A percentile compares a stretch with the other conserved stretches of the same genome.
Evolutionary conservation across 805 yeast species (phyloP).

Genomic region (Nakazawaea ambrosiae): DNA sequence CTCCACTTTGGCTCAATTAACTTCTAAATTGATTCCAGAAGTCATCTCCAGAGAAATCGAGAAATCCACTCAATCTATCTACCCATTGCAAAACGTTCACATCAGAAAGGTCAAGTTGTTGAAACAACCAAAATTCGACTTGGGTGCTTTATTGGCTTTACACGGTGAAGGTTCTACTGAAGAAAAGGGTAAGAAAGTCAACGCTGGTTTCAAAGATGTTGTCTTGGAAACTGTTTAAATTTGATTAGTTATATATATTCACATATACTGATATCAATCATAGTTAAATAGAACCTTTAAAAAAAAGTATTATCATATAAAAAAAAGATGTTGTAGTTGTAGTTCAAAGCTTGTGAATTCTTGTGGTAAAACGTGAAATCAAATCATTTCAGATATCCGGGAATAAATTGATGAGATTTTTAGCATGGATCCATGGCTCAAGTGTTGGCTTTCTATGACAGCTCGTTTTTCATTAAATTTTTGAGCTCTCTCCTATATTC

Average conservation of each 20-base stretch:
- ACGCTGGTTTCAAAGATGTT: conserved; percentile 95
- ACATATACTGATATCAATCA: not conserved
- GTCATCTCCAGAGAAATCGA: conserved; percentile 98
- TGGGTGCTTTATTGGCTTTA: conserved; percentile 91
- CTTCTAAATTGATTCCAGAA: conserved; percentile 96
- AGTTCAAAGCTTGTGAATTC: no score
- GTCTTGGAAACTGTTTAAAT: conserved; percentile 93
- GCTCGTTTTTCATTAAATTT: no score
- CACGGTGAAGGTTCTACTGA: conserved; percentile 95
- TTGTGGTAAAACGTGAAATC: not conserved
- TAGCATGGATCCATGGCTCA: no score
- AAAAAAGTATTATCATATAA: no score
- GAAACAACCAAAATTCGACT: conserved; percentile 98
- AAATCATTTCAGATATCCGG: no score
- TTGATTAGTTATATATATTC: not conserved
- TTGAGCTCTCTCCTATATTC: no score
- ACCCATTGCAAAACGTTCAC: conserved; percentile 98
- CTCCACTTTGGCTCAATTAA: conserved; percentile 93
- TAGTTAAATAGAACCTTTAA: not conserved
- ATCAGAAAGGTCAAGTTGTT: conserved; percentile 98
- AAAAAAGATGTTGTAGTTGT: no score
- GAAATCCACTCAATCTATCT: conserved; percentile 90
- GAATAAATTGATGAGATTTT: no score
- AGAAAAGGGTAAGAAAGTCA: conserved; percentile 96
- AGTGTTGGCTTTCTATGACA: no score